Base-by-base conservation (phyloP, 23 red algal species). In the Cyanidioschyzon merolae region DNA sequence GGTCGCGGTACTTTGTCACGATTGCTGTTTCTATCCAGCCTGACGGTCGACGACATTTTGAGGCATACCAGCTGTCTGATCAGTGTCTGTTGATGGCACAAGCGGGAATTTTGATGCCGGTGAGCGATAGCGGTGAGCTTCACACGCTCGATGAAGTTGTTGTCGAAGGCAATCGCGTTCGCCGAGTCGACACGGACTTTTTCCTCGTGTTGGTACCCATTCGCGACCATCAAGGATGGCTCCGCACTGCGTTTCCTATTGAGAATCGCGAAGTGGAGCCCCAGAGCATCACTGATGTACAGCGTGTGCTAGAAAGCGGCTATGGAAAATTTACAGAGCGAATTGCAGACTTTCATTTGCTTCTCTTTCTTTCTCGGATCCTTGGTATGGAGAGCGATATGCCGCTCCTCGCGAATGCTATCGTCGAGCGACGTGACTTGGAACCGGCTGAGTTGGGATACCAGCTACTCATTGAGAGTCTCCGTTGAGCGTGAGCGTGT, bases 21-120 rank as follows among this genome's bases (percentile, higher is more conserved):
- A 77, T 98, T 40, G 77, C 85, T 29, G 94, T 98, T 16, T 79
- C 83, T 27, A 76, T 82, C 2, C 84, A 80, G 16, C 84, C 86
- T 34, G 83, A 90, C n/a, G 94, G 94, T 37, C 63, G 85, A 68
- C 87, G 79, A 35, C 57, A 76, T 0, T 90, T 98, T 77, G 89
- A 98, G 68, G 88, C 94, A 24, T 98, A 98, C 68, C 94, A 98
- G 76, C 68, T 98, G 18, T 88, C 83, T 34, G 89, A 98, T 58
- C 81, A 89, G 27, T 88, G 85, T 1, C 68, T 98, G 58, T 37
- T 85, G 25, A 87, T 98, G 82, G 85, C 82, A 50, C 58, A 75
- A 1, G 86, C 77, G 0, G 85, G 75, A 31, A 80, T 98, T 38
- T 88, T 98, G 79, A 77, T 79, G 40, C 79, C 82, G 7, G 38